phyloP scores from a whole-genome alignment of 1,139 yeast species.

The Yamadazyma dushanensis region DNA sequence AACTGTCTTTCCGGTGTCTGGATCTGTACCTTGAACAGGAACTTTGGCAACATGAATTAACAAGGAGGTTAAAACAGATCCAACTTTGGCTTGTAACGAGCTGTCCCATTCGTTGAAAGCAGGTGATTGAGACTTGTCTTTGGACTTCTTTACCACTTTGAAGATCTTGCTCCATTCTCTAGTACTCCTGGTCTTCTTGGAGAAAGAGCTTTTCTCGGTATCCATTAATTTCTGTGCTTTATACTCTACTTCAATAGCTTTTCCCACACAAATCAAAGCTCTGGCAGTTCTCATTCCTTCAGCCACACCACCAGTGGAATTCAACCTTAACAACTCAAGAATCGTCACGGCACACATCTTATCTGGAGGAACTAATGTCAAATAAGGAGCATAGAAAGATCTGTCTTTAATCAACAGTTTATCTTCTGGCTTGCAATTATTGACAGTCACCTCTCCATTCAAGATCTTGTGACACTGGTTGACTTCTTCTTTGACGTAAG shows the following conservation, averaged over 20 bases:
- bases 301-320: slow-evolving; percentile 73
- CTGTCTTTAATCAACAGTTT: slow-evolving; percentile 48
- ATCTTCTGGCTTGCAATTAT: slow-evolving; percentile 24
- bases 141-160: slow-evolving; percentile 25
- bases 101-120: slow-evolving; percentile 41
- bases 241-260: slow-evolving; percentile 82
- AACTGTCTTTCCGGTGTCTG: slow-evolving; percentile 65
- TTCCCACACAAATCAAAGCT: slow-evolving; percentile 79
- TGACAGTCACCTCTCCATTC: slow-evolving; percentile 18
- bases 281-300: slow-evolving; percentile 87
- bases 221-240: slow-evolving; percentile 63
- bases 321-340: slow-evolving; percentile 72
- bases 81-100: slow-evolving; percentile 73
- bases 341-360: slow-evolving; percentile 84
- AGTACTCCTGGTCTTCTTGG: slow-evolving; percentile 30
- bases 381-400: slow-evolving; percentile 74
- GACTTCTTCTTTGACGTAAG: slow-evolving; percentile 67
- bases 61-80: slow-evolving; percentile 74
- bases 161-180: slow-evolving; percentile 47
- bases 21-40: slow-evolving; percentile 74
- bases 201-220: slow-evolving; percentile 53
- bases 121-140: slow-evolving; percentile 9
- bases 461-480: slow-evolving; percentile 44
- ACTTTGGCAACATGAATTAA: slow-evolving; percentile 82
- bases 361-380: slow-evolving; percentile 69